Conservation (phyloP, 75 land plant genomes). For the Picea sitchensis region DNA sequence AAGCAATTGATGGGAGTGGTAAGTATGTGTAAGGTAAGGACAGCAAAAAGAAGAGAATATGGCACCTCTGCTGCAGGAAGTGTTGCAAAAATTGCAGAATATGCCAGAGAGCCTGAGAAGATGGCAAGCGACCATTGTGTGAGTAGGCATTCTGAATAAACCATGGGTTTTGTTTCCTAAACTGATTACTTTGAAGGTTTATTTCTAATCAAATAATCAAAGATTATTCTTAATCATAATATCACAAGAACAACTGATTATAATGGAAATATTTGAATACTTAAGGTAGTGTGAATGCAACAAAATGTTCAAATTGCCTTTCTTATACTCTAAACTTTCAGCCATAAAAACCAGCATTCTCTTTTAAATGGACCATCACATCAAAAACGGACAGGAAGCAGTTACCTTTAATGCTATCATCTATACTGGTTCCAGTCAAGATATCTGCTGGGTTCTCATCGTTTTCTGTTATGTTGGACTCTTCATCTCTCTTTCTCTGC, state of each 20-base stretch:
- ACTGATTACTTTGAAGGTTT: neutral
- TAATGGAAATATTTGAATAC: neutral
- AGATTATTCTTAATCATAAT: neutral
- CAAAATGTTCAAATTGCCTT: conserved; percentile 1
- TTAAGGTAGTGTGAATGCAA: too few relatives aligned
- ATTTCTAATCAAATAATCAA: neutral
- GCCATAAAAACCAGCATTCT: neutral
- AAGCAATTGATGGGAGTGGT: neutral
- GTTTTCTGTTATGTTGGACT: neutral
- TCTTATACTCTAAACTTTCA: neutral
- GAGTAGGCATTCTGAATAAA: neutral
- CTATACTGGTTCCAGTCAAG: conserved; percentile 6
- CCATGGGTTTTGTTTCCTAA: neutral
- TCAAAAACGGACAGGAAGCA: too few relatives aligned
- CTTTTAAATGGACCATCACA: too few relatives aligned
- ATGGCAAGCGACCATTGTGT: neutral
- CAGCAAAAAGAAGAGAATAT: neutral
- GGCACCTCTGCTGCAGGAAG: neutral
- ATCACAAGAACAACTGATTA: neutral
- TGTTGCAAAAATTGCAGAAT: too few relatives aligned
- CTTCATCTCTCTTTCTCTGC: conserved; percentile 2
- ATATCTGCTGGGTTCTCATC: neutral
- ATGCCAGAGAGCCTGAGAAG: neutral
- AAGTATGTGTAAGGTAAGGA: neutral
- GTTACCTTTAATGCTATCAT: conserved; percentile 1